Conservation (phyloP, 176 grass and related monocot genomes). For the Aegilops umbellulata region DNA sequence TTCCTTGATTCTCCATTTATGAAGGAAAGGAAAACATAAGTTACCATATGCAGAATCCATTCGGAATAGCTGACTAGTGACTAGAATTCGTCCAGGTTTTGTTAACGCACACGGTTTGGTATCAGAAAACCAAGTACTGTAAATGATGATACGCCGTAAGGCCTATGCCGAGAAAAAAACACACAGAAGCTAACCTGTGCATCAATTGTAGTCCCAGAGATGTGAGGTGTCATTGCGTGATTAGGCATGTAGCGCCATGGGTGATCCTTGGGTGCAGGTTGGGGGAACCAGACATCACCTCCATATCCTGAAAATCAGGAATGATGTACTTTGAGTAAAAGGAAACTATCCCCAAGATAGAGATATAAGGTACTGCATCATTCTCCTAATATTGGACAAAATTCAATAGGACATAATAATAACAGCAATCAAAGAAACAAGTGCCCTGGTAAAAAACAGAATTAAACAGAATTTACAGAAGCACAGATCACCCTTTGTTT, state of each 20-base stretch:
- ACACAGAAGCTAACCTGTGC: constrained; percentile 38
- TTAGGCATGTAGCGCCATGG: constrained; percentile 91
- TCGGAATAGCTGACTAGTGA: background rate
- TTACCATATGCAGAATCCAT: background rate
- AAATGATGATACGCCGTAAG: background rate
- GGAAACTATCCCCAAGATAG: background rate
- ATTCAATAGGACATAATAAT: background rate
- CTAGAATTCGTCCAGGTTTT: background rate
- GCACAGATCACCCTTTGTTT: background rate
- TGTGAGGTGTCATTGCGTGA: constrained; percentile 89
- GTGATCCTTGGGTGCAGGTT: constrained; percentile 78
- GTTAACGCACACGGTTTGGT: background rate
- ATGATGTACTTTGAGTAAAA: background rate
- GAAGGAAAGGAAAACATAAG: background rate
- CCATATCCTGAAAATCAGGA: constrained; percentile 56
- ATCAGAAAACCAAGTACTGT: background rate
- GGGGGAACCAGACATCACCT: constrained; percentile 90
- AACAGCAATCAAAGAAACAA: background rate
- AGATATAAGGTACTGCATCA: background rate
- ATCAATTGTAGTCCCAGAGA: constrained; percentile 80
- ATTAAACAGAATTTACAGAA: background rate
- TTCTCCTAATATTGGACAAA: background rate
- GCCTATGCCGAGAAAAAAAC: constrained; percentile 2
- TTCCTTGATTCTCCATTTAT: background rate
- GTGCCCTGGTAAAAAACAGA: background rate